A percentile compares a stretch with the other conserved stretches of the same genome.
These are phyloP conservation scores for Oryza glumipatula DNA, from an alignment of 176 grass and related monocot genomes.

Conservation along the genomic window DNA sequence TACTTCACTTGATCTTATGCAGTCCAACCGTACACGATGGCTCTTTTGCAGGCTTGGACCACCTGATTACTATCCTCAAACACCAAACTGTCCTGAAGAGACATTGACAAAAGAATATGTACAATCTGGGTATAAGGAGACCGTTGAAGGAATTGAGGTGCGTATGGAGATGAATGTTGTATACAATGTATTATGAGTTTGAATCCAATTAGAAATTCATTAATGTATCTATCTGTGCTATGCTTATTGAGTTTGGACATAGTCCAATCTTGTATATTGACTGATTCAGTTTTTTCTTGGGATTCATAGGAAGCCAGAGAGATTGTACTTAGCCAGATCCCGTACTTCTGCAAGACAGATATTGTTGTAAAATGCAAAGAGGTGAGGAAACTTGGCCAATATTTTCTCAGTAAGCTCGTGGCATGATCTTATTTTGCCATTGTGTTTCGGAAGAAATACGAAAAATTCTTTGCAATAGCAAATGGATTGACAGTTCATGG, in stretches of 20 bases:
- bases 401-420: neutral
- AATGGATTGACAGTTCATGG: neutral
- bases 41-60: conserved; percentile 82
- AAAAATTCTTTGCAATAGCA: neutral
- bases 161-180: conserved; percentile 35
- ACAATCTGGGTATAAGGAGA: conserved; percentile 94
- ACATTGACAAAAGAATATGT: conserved; percentile 97
- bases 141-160: conserved; percentile 99
- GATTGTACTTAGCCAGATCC: conserved; percentile 77
- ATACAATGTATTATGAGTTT: neutral
- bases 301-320: conserved; percentile 79
- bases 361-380: conserved; percentile 80
- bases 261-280: conserved; percentile 9
- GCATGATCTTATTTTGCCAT: conserved; percentile 8
- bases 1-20: conserved; percentile 19
- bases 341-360: conserved; percentile 76
- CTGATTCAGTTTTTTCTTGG: conserved; percentile 19
- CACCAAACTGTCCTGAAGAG: conserved; percentile 93
- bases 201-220: neutral
- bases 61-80: conserved; percentile 96
- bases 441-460: conserved; percentile 6
- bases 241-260: neutral
- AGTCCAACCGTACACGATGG: conserved; percentile 1
- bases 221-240: conserved; percentile 9
- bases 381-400: conserved; percentile 55